A percentile compares a stretch with the other conserved stretches of the same genome.
These are phyloP conservation scores for Globisporangium cederbergense DNA, from an alignment of 352 stramenopile species.

Conservation along the genomic window DNA sequence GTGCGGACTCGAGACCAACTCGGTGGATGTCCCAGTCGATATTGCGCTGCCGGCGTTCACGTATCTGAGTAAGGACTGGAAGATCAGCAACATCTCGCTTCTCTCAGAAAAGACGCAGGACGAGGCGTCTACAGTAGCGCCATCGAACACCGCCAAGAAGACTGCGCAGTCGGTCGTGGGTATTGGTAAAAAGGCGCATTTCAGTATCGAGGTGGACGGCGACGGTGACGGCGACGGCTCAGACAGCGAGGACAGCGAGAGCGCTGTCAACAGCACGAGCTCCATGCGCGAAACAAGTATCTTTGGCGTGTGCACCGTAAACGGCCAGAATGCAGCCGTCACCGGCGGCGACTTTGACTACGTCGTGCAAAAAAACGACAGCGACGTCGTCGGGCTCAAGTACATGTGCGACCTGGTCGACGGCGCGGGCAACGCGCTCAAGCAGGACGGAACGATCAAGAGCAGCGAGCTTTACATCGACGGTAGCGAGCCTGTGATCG, in stretches of 20 bases:
- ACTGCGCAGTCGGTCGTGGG: constrained; percentile 2
- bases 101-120: constrained; percentile 1
- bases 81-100: constrained; percentile 22
- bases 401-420: constrained; percentile 34
- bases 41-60: constrained; percentile 18
- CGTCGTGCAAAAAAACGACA: constrained; percentile 41
- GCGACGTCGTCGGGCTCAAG: constrained; percentile 30
- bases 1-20: constrained; percentile 15
- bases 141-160: constrained; percentile 1
- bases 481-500: constrained; percentile 31
- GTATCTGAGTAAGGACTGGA: constrained; percentile 18
- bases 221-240: constrained; percentile 6
- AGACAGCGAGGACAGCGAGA: neutral
- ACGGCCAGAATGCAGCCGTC: constrained; percentile 30
- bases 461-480: constrained; percentile 29
- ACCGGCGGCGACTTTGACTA: constrained; percentile 30
- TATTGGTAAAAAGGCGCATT: constrained; percentile 14
- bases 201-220: constrained; percentile 15
- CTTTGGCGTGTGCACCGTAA: constrained; percentile 29
- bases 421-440: constrained; percentile 23
- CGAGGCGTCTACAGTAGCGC: constrained; percentile 13
- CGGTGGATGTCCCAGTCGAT: constrained; percentile 16
- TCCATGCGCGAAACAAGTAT: constrained; percentile 17
- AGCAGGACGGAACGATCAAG: constrained; percentile 25
- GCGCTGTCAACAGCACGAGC: neutral